Conservation (phyloP, 2,329 filamentous ascomycete species). For the Coccinonectria pachysandricola region DNA sequence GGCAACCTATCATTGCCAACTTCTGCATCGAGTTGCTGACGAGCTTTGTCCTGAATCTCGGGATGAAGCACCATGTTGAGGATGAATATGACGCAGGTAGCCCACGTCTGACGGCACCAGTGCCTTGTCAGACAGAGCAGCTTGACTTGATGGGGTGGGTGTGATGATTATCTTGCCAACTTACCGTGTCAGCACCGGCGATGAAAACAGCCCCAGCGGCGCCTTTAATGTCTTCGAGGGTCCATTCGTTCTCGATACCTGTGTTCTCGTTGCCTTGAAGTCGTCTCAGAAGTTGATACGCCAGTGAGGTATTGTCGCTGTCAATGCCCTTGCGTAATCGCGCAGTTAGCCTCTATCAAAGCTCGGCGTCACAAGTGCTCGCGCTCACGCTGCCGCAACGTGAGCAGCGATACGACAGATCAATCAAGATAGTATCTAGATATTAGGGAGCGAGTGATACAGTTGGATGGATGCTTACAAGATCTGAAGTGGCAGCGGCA, state of each 20-base stretch:
- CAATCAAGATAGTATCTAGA: not conserved
- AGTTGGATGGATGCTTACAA: conserved; percentile 13
- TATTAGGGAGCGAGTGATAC: not conserved
- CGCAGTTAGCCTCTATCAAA: too few relatives aligned
- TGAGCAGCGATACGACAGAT: too few relatives aligned
- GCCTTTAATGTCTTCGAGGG: conserved; percentile 37
- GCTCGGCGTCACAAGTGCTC: too few relatives aligned
- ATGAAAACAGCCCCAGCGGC: conserved; percentile 39
- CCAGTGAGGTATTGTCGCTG: conserved; percentile 14
- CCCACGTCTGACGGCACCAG: conserved; percentile 17
- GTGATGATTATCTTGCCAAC: too few relatives aligned
- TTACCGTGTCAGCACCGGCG: conserved; percentile 34
- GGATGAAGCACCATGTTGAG: conserved; percentile 33
- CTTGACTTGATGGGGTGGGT: conserved; percentile 1
- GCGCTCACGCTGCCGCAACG: too few relatives aligned
- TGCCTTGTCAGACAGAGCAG: conserved; percentile 10
- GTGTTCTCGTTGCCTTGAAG: conserved; percentile 4
- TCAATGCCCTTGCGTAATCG: conserved; percentile 7
- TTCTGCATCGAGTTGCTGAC: conserved; percentile 34
- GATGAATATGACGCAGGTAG: conserved; percentile 27
- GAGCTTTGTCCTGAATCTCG: conserved; percentile 35
- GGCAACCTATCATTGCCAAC: conserved; percentile 33
- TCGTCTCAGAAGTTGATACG: conserved; percentile 14
- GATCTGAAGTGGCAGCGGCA: conserved; percentile 16
- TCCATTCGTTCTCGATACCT: conserved; percentile 12